These are phyloP conservation scores for Phytophthora syringae DNA, from an alignment of 352 stramenopile genomes.

Conservation along the genomic window DNA sequence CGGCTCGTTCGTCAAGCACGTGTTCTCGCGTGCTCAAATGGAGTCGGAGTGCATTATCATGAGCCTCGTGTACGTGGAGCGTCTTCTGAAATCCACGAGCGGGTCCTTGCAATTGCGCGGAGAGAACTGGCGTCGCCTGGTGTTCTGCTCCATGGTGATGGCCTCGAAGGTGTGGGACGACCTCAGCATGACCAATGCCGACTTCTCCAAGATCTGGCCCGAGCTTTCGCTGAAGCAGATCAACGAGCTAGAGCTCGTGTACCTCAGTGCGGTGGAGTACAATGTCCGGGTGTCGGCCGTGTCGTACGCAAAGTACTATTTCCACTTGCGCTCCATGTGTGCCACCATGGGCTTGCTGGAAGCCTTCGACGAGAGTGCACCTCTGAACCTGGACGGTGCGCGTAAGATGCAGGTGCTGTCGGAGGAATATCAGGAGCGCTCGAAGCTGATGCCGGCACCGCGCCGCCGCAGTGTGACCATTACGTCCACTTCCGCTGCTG, in stretches of 20 bases:
- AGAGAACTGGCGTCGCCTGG: constrained; percentile 93
- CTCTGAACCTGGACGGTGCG: constrained; percentile 82
- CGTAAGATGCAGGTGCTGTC: constrained; percentile 90
- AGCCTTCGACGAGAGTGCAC: constrained; percentile 78
- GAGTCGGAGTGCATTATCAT: constrained; percentile 98
- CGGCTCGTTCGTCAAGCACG: constrained; percentile 92
- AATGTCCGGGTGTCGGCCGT: constrained; percentile 88
- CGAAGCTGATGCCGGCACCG: constrained; percentile 74
- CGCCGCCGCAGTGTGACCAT: constrained; percentile 84
- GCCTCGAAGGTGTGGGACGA: constrained; percentile 98
- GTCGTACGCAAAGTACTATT: constrained; percentile 96
- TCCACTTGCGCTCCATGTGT: constrained; percentile 95
- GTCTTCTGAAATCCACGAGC: constrained; percentile 92
- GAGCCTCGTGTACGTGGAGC: constrained; percentile 97
- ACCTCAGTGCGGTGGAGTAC: constrained; percentile 92
- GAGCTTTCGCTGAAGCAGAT: constrained; percentile 93
- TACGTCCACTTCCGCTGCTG: constrained; percentile 56
- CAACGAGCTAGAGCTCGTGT: constrained; percentile 95
- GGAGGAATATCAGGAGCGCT: constrained; percentile 87
- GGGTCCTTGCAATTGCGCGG: constrained; percentile 77
- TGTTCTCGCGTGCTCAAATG: constrained; percentile 92
- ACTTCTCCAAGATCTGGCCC: constrained; percentile 95
- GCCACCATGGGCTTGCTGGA: constrained; percentile 87
- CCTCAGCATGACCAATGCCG: constrained; percentile 97
- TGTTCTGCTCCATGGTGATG: constrained; percentile 98